Percentiles rank a stretch among this genome's conserved stretches.
Conservation (phyloP, 495 filamentous ascomycete species). For the Trichoderma virens region DNA sequence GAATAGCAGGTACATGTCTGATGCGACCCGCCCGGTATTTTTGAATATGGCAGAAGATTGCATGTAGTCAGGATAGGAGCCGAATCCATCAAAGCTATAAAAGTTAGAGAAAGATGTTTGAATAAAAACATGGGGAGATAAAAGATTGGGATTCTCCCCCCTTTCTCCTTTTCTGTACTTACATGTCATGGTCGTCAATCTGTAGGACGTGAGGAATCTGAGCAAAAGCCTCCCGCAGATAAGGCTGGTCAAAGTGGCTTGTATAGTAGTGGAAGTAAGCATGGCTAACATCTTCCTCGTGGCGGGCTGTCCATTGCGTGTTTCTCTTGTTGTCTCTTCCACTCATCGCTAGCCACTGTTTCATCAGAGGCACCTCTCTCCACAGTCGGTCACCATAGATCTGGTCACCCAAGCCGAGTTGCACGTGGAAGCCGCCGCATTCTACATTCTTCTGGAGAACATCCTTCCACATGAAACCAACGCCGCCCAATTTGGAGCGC, state of each 20-base stretch:
- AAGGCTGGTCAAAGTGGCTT: slow-evolving; percentile 92
- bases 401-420: slow-evolving; percentile 86
- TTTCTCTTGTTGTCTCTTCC: slow-evolving; percentile 90
- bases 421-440: slow-evolving; percentile 89
- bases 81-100: slow-evolving; percentile 89
- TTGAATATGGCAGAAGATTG: slow-evolving; percentile 96
- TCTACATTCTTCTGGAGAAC: slow-evolving; percentile 96
- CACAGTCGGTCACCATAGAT: slow-evolving; percentile 94
- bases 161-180: slow-evolving; percentile 32
- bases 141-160: slow-evolving; percentile 7
- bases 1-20: slow-evolving; percentile 98
- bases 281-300: slow-evolving; percentile 90
- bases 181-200: slow-evolving; percentile 98
- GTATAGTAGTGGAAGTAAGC: slow-evolving; percentile 99
- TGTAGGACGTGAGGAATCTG: slow-evolving; percentile 93
- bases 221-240: slow-evolving; percentile 87
- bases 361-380: slow-evolving; percentile 88
- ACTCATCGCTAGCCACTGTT: slow-evolving; percentile 85
- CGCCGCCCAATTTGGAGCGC: slow-evolving; percentile 72
- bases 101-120: slow-evolving; percentile 16
- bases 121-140: no score
- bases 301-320: slow-evolving; percentile 79
- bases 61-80: slow-evolving; percentile 97
- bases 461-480: slow-evolving; percentile 98
- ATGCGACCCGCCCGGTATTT: slow-evolving; percentile 94